phyloP scores from a whole-genome alignment of 2,329 filamentous ascomycete species.

The Colletotrichum australisinense region DNA sequence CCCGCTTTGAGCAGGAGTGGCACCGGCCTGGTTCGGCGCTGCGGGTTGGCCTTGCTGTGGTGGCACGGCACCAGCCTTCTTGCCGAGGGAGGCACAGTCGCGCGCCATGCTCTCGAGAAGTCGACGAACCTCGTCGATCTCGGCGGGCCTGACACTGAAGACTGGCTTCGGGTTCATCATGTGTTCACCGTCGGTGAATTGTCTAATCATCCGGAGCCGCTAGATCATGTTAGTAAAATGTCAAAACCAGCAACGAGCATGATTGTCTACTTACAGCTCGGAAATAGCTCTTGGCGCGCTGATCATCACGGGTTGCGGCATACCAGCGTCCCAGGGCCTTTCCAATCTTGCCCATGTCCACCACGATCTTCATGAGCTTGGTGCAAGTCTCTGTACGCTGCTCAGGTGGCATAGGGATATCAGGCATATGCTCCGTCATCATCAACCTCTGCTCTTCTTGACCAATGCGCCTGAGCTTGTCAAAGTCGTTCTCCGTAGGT shows the following conservation, averaged over 20 bases:
- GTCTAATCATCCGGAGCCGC: conserved; percentile 64
- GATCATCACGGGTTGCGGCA: conserved; percentile 58
- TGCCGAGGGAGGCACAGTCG: conserved; percentile 52
- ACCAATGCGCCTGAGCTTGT: conserved; percentile 48
- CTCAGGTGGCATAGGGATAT: conserved; percentile 59
- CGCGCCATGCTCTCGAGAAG: conserved; percentile 65
- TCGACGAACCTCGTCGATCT: conserved; percentile 60
- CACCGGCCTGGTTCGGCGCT: conserved; percentile 41
- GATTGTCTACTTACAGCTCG: conserved; percentile 56
- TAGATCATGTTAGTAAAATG: conserved; percentile 50
- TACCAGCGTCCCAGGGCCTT: conserved; percentile 61
- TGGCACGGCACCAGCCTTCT: conserved; percentile 35
- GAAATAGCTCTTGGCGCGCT: conserved; percentile 63
- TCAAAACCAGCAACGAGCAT: not conserved
- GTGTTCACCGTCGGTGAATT: conserved; percentile 63
- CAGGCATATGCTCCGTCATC: conserved; percentile 52
- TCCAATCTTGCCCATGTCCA: conserved; percentile 57
- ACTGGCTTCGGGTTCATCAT: conserved; percentile 57
- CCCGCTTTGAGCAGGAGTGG: conserved; percentile 9
- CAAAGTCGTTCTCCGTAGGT: conserved; percentile 26
- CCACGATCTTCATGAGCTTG: conserved; percentile 55
- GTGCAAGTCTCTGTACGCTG: conserved; percentile 56
- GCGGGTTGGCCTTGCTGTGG: conserved; percentile 29
- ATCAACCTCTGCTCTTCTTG: conserved; percentile 55
- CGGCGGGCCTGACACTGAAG: conserved; percentile 63